A percentile compares a stretch with the other conserved stretches of the same genome.
These are phyloP conservation scores for Aspergillus panamensis DNA, from an alignment of 495 filamentous ascomycete species.

Conservation along the genomic window DNA sequence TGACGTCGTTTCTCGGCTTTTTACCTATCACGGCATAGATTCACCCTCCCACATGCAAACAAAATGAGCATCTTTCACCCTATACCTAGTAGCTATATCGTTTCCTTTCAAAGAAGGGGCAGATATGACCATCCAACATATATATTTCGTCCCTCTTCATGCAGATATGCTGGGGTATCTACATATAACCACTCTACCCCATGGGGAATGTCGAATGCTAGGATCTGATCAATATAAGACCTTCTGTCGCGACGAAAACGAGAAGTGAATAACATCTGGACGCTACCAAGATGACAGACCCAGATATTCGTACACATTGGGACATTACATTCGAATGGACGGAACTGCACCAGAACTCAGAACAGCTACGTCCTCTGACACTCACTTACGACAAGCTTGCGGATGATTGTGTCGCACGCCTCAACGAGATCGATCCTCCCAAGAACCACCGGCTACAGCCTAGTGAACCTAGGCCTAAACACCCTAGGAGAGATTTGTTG, in stretches of 20 bases:
- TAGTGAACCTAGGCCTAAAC: conserved; percentile 19
- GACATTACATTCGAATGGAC: conserved; percentile 71
- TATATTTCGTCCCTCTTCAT: neutral
- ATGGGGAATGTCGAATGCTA: neutral
- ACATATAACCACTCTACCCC: neutral
- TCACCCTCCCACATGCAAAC: conserved; percentile 8
- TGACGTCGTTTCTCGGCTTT: conserved; percentile 4
- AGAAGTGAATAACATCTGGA: neutral
- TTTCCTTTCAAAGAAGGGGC: neutral
- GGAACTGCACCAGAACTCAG: conserved; percentile 56
- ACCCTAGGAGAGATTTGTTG: conserved; percentile 56
- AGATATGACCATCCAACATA: neutral
- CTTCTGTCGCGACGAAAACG: neutral
- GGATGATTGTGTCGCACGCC: conserved; percentile 58
- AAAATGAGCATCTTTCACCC: no score
- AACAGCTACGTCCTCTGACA: conserved; percentile 58
- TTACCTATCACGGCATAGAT: conserved; percentile 10
- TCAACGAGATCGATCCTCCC: conserved; percentile 52
- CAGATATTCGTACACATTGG: conserved; percentile 47
- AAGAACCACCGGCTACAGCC: conserved; percentile 16
- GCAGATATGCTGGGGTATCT: neutral
- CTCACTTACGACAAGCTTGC: conserved; percentile 65
- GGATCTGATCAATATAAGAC: neutral
- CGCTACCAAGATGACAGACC: conserved; percentile 13
- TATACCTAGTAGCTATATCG: no score